A percentile compares a stretch with the other conserved stretches of the same genome.
phyloP scores from a whole-genome alignment of 2,329 filamentous ascomycete species.

The Cadophora malorum region DNA sequence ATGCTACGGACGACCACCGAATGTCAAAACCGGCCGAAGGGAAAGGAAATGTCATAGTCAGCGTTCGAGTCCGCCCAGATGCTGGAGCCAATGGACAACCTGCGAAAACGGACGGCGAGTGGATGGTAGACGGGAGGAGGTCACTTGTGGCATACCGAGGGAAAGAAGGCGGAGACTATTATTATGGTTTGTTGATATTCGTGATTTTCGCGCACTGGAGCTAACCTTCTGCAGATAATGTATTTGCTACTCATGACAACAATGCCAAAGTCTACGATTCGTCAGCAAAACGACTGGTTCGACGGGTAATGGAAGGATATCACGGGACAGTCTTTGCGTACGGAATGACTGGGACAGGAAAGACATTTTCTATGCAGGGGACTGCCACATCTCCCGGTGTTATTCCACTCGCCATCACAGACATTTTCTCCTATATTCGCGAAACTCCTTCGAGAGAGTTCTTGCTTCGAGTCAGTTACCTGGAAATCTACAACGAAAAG shows the following conservation, averaged over 20 bases:
- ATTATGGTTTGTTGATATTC: constrained; percentile 71
- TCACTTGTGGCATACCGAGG: constrained; percentile 84
- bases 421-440: constrained; percentile 98
- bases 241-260: constrained; percentile 92
- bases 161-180: constrained; percentile 90
- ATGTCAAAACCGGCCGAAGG: constrained; percentile 65
- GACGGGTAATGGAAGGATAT: constrained; percentile 98
- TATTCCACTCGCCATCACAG: constrained; percentile 95
- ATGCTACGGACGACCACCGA: constrained; percentile 46
- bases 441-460: constrained; percentile 97
- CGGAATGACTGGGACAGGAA: constrained; percentile 98
- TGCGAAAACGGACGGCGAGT: constrained; percentile 75
- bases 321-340: constrained; percentile 98
- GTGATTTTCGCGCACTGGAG: not conserved
- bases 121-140: constrained; percentile 87
- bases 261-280: constrained; percentile 96
- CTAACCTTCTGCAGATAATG: constrained; percentile 73
- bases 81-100: constrained; percentile 65
- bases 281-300: constrained; percentile 89
- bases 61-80: constrained; percentile 91
- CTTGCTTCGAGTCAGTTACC: constrained; percentile 91
- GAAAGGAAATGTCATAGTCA: constrained; percentile 96
- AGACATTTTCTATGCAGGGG: constrained; percentile 99
- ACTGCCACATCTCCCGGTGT: constrained; percentile 95
- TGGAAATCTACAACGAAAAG: constrained; percentile 98